A percentile compares a stretch with the other conserved stretches of the same genome.
Conservation (phyloP, 495 filamentous ascomycete genomes). For the Penicillium macrosclerotiorum region DNA sequence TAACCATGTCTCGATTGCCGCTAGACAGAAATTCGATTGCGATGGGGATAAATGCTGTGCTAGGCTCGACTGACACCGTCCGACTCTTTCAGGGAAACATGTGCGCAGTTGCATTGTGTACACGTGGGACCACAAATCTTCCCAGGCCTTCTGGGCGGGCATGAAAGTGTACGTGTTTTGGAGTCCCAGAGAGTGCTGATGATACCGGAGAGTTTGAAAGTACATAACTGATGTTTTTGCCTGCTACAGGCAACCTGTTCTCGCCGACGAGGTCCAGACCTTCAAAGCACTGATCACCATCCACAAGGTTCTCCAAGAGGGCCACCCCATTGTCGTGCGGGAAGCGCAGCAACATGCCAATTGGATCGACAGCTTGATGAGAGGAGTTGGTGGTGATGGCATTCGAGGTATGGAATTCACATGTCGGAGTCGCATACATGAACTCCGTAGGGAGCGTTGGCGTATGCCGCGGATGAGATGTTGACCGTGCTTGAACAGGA, state of each 20-base stretch:
- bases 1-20: neutral
- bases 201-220: neutral
- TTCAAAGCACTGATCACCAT: slow-evolving; percentile 91
- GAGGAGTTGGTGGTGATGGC: slow-evolving; percentile 82
- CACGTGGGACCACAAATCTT: slow-evolving; percentile 99
- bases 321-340: slow-evolving; percentile 79
- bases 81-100: slow-evolving; percentile 71
- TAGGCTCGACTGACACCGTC: slow-evolving; percentile 9
- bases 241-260: slow-evolving; percentile 74
- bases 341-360: slow-evolving; percentile 85
- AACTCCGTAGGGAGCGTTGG: neutral
- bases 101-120: slow-evolving; percentile 97
- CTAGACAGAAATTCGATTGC: neutral
- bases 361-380: slow-evolving; percentile 90
- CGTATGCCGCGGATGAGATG: slow-evolving; percentile 3
- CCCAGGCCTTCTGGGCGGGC: slow-evolving; percentile 91
- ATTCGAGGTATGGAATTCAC: slow-evolving; percentile 58
- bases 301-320: slow-evolving; percentile 96
- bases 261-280: slow-evolving; percentile 92
- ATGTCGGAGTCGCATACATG: neutral
- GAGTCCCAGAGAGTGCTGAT: neutral
- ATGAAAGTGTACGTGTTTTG: slow-evolving; percentile 83
- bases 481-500: slow-evolving; percentile 47
- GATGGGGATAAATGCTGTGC: neutral
- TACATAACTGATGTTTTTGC: slow-evolving; percentile 5